A percentile compares a stretch with the other conserved stretches of the same genome.
Evolutionary conservation across 2,329 filamentous ascomycete genomes (phyloP).

Genomic region (Tolypocladium nubicola): DNA sequence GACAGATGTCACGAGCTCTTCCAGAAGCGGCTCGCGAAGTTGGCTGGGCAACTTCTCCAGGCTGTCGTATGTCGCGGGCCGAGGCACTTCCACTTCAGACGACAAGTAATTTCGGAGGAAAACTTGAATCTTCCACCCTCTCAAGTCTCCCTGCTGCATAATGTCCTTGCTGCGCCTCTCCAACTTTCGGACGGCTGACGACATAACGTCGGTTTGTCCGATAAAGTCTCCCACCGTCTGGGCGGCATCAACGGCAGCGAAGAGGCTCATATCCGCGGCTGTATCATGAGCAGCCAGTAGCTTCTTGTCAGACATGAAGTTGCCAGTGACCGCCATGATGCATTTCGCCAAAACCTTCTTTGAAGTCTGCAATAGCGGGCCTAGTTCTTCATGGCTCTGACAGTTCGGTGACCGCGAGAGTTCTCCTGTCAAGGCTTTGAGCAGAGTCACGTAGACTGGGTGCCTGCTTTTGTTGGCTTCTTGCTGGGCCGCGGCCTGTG

Average conservation of each 20-base stretch:
- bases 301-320: conserved; percentile 19
- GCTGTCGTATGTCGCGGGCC: conserved; percentile 21
- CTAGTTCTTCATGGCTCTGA: conserved; percentile 12
- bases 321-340: conserved; percentile 13
- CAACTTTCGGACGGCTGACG: conserved; percentile 21
- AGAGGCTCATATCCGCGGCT: conserved; percentile 14
- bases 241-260: conserved; percentile 23
- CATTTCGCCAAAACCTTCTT: conserved; percentile 16
- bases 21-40: conserved; percentile 20
- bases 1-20: conserved; percentile 19
- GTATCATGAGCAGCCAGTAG: conserved; percentile 13
- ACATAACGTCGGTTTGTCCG: conserved; percentile 13
- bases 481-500: not conserved
- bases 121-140: conserved; percentile 34
- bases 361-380: conserved; percentile 12
- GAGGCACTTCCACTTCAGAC: conserved; percentile 17
- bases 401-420: conserved; percentile 16
- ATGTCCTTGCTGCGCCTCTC: conserved; percentile 22
- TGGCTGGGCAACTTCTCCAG: conserved; percentile 16
- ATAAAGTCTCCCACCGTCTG: conserved; percentile 11
- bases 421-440: conserved; percentile 22
- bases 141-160: conserved; percentile 23
- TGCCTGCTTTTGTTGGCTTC: not conserved
- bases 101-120: conserved; percentile 30
- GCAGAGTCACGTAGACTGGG: conserved; percentile 22